Base-by-base conservation (phyloP, 2,329 filamentous ascomycete genomes). In the Mollisiaceae sp. region DNA sequence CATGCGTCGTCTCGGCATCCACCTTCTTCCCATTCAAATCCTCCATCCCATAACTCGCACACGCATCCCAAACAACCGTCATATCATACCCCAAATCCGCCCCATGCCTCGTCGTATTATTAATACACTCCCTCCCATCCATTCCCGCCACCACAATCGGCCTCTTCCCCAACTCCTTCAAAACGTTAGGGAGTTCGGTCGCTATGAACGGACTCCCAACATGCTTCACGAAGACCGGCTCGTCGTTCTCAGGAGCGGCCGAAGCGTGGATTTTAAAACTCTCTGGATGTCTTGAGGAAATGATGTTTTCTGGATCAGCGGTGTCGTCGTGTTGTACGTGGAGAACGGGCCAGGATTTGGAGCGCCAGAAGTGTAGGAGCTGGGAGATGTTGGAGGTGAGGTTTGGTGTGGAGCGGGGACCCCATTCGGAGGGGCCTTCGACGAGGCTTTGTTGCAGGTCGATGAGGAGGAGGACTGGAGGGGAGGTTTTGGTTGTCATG, bases 361-460 rank as follows among this genome's bases (percentile, higher is more conserved):
- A 54, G 8, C 71, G 72, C 66, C 69, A 73, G 24, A 61, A 59
- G 6, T 35, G 38, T 39, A 73, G 67, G 36, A 73, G 27, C 38
- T 52, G 36, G 0, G 62, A 27, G 11, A 71, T 65, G 41, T 68
- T 72, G 11, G 65, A 35, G 27, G 41, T 64, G 43, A 73, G 65
- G 4, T 62, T n/a, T 9, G 69, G 70, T 8, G 70, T 73, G 12
- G 70, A 73, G 52, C 71, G 69, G 8, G 70, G 66, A 8, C 70
- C 71, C 68, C 67, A 71, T 41, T 64, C 60, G 20, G 62, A 20
- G 32, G 60, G 55, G 1, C 50, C 62, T 18, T 67, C 60, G 35
- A 73, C 68, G 6, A 69, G 35, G 18, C 68, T 63, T 32, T 70
- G 65, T 58, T 73, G 70, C n/a, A 72, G 60, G 54, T 73, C 72